A percentile compares a stretch with the other conserved stretches of the same genome.
These are phyloP conservation scores for Nicotiana paniculata DNA, from an alignment of 257 asterid genomes.

Conservation along the genomic window DNA sequence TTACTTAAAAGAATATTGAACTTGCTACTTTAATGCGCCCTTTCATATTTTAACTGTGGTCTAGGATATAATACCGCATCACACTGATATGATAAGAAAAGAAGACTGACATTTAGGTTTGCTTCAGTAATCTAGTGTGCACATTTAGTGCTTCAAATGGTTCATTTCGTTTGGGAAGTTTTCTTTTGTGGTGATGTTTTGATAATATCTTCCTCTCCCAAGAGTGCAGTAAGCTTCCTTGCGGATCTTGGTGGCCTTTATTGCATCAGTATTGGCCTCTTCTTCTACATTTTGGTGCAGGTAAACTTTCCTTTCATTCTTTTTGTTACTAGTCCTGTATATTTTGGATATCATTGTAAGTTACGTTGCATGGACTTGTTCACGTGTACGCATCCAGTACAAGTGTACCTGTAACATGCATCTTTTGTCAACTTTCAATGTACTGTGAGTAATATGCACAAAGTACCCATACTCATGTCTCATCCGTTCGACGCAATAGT, in stretches of 20 bases:
- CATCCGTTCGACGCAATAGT: neutral
- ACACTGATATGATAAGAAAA: neutral
- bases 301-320: constrained; percentile 39
- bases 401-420: neutral
- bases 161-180: neutral
- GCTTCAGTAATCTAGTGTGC: constrained; percentile 1
- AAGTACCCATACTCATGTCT: neutral
- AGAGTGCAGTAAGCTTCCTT: constrained; percentile 95
- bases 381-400: neutral
- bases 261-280: constrained; percentile 78
- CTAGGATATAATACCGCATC: neutral
- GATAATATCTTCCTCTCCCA: constrained; percentile 35
- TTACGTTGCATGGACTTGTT: neutral
- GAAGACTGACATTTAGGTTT: neutral
- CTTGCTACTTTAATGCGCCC: neutral
- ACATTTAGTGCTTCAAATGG: neutral
- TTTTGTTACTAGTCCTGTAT: constrained; percentile 9
- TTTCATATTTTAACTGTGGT: neutral
- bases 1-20: neutral
- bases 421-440: neutral
- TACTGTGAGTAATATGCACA: neutral
- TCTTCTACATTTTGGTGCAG: constrained; percentile 83
- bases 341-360: neutral
- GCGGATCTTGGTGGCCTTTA: constrained; percentile 97
- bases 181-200: constrained; percentile 19